These are phyloP conservation scores for Climacium dendroides DNA, from an alignment of 225 moss, liverwort and hornwort genomes.

Conservation along the genomic window DNA sequence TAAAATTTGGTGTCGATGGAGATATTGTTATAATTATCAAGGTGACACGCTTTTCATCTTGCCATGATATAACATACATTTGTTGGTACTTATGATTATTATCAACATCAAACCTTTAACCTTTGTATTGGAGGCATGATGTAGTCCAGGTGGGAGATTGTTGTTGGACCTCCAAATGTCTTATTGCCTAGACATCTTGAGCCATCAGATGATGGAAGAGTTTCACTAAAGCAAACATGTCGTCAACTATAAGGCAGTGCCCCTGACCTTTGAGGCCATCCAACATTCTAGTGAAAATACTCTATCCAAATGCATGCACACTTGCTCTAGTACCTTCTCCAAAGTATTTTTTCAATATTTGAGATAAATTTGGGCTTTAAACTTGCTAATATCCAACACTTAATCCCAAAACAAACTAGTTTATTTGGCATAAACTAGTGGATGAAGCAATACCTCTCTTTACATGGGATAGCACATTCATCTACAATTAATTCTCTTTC, in stretches of 20 bases:
- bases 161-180: not conserved
- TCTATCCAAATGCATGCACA: not conserved
- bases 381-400: not conserved
- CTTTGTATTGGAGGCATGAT: too few species aligned
- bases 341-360: not conserved
- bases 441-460: not conserved
- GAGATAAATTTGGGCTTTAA: not conserved
- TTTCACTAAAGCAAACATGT: not conserved
- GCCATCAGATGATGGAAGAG: not conserved
- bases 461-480: not conserved
- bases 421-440: not conserved
- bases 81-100: too few species aligned
- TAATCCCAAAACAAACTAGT: not conserved
- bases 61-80: too few species aligned
- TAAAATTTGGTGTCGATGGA: too few species aligned
- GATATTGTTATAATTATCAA: too few species aligned
- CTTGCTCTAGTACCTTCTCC: not conserved
- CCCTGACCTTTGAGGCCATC: accelerated
- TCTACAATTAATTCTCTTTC: not conserved
- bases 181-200: not conserved
- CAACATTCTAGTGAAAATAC: not conserved
- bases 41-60: too few species aligned
- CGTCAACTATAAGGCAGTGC: not conserved
- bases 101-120: too few species aligned
- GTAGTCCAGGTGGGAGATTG: not conserved